These are phyloP conservation scores for Coemansia sp. DNA, from an alignment of 192 early-diverging fungal species.

Conservation along the genomic window DNA sequence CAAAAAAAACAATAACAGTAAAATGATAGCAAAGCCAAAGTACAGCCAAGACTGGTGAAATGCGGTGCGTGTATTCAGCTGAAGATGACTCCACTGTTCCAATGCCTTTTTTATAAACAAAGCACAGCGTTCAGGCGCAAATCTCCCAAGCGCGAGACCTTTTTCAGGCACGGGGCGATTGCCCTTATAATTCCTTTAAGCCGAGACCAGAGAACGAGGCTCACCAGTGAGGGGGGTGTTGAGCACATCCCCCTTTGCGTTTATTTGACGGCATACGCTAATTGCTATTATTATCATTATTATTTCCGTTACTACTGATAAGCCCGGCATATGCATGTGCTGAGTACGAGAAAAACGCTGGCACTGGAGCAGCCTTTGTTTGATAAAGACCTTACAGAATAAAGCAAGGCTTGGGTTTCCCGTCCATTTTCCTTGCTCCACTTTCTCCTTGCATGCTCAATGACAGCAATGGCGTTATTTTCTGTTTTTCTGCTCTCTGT, in stretches of 20 bases:
- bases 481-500: background rate
- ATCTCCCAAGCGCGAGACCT: background rate
- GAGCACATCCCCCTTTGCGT: background rate
- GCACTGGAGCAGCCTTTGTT: background rate
- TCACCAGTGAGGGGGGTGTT: background rate
- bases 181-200: background rate
- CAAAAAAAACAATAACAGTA: background rate
- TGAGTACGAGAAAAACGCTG: too few relatives aligned
- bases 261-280: background rate
- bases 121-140: background rate
- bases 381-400: background rate
- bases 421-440: constrained; percentile 8
- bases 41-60: background rate
- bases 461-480: constrained; percentile 1
- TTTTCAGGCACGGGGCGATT: constrained; percentile 5
- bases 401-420: constrained; percentile 10
- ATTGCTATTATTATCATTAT: too few relatives aligned
- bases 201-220: background rate
- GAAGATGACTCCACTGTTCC: too few relatives aligned
- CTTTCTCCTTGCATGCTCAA: background rate
- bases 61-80: background rate
- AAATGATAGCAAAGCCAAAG: background rate
- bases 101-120: too few relatives aligned
- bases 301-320: too few relatives aligned
- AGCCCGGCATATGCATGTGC: too few relatives aligned